Conservation (phyloP, 2,329 filamentous ascomycete species). For the Aspergillus caelatus region DNA sequence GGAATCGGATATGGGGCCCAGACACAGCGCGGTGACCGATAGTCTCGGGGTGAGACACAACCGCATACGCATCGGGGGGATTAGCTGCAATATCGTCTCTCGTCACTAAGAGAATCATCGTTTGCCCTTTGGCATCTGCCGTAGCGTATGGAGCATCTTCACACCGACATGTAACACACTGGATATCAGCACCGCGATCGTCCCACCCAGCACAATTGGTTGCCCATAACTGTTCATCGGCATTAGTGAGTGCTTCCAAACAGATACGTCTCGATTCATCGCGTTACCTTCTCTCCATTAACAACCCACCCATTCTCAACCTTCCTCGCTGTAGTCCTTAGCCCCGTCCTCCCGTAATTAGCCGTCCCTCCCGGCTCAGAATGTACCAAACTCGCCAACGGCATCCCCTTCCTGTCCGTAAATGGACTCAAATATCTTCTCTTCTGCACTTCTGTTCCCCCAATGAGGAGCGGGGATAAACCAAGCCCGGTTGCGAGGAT, state of each 20-base stretch:
- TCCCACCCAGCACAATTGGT: conserved; percentile 60
- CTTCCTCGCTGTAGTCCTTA: conserved; percentile 52
- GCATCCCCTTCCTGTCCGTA: conserved; percentile 47
- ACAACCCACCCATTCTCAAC: conserved; percentile 57
- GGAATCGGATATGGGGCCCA: conserved; percentile 49
- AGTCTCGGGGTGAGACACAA: conserved; percentile 51
- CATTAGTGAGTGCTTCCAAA: too few relatives aligned
- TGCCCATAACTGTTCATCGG: conserved; percentile 54
- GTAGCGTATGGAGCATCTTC: conserved; percentile 6
- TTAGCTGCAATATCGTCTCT: conserved; percentile 52
- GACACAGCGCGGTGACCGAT: conserved; percentile 53
- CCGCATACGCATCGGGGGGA: conserved; percentile 44
- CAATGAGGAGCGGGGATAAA: conserved; percentile 54
- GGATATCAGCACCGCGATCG: conserved; percentile 53
- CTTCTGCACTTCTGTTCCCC: conserved; percentile 36
- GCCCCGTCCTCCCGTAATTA: conserved; percentile 52
- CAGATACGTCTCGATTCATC: too few relatives aligned
- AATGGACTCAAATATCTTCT: conserved; percentile 51
- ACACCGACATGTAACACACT: conserved; percentile 56
- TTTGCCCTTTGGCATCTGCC: conserved; percentile 13
- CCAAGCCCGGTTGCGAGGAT: conserved; percentile 58
- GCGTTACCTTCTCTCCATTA: conserved; percentile 48
- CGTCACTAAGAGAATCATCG: conserved; percentile 55
- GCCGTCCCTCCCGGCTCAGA: conserved; percentile 56
- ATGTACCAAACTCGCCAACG: conserved; percentile 55